Percentiles rank a stretch among this genome's conserved stretches.
These are phyloP conservation scores for Anisodus tanguticus DNA, from an alignment of 257 asterid genomes.

Conservation along the genomic window DNA sequence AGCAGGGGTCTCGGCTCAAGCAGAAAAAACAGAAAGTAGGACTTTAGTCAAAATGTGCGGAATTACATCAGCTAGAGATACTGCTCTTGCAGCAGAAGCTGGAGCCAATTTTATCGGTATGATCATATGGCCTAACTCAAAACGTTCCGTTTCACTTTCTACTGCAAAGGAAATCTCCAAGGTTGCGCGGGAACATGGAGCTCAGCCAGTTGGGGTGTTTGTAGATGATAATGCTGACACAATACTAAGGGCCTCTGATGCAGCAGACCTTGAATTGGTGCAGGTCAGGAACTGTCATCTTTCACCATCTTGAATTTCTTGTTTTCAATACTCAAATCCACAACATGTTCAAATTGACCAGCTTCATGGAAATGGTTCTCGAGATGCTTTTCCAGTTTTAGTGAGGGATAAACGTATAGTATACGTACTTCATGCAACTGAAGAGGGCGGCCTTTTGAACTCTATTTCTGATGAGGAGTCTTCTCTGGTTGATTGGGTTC, in stretches of 20 bases:
- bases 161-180: constrained; percentile 88
- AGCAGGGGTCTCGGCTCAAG: constrained; percentile 37
- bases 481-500: constrained; percentile 85
- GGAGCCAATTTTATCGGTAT: constrained; percentile 90
- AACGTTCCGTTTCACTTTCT: constrained; percentile 72
- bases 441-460: constrained; percentile 74
- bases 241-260: constrained; percentile 65
- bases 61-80: constrained; percentile 83
- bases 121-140: constrained; percentile 93
- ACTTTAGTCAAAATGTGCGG: constrained; percentile 95
- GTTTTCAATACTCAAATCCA: constrained; percentile 29
- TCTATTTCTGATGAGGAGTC: constrained; percentile 70
- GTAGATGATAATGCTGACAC: constrained; percentile 88
- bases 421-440: constrained; percentile 84
- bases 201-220: constrained; percentile 90
- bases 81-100: constrained; percentile 91
- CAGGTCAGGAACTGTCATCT: constrained; percentile 56
- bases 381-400: constrained; percentile 63
- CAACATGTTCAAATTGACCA: constrained; percentile 41
- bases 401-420: constrained; percentile 60
- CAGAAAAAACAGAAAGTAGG: constrained; percentile 40
- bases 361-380: constrained; percentile 93
- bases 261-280: constrained; percentile 83
- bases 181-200: constrained; percentile 73
- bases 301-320: constrained; percentile 22